Evolutionary conservation across 352 stramenopile genomes (phyloP).

Genomic region (Globisporangium orthogonon): DNA sequence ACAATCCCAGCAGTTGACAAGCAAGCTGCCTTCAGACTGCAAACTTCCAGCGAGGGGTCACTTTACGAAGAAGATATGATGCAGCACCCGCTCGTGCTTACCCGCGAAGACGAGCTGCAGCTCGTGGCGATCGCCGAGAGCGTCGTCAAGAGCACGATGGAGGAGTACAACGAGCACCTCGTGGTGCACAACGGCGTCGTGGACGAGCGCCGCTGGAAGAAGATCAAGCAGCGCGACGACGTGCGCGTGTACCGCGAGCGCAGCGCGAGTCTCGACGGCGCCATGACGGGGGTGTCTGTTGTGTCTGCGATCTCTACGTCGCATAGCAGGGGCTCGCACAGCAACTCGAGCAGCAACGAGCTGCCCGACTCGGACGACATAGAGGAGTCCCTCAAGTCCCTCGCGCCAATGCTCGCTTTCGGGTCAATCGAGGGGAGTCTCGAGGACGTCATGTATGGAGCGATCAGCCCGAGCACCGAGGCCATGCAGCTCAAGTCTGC

Average conservation of each 20-base stretch:
- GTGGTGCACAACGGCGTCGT: constrained; percentile 22
- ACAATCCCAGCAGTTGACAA: too few species aligned
- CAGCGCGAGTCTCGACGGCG: neutral
- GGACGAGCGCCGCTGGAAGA: constrained; percentile 41
- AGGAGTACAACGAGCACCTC: constrained; percentile 40
- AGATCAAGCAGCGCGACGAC: constrained; percentile 31
- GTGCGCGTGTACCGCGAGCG: constrained; percentile 15
- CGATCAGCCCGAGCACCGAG: constrained; percentile 22
- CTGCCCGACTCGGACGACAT: too few species aligned
- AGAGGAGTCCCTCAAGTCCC: too few species aligned
- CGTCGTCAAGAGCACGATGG: constrained; percentile 37
- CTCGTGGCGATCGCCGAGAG: constrained; percentile 24
- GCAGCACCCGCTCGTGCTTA: constrained; percentile 34
- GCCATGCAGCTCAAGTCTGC: constrained; percentile 48
- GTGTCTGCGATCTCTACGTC: too few species aligned
- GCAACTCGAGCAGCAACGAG: neutral
- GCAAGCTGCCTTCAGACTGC: too few species aligned
- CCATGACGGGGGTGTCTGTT: too few species aligned
- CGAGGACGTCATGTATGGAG: neutral
- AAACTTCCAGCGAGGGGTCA: too few species aligned
- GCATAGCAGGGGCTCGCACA: neutral
- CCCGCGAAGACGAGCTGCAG: constrained; percentile 27
- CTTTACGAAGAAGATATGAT: too few species aligned
- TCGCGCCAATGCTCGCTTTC: neutral
- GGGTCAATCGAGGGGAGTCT: constrained; percentile 6